Evolutionary conservation across 1,284 basidiomycete species (phyloP), one percentile per base, ranked within the genome.

Genomic region (Ceratobasidium sp.): DNA sequence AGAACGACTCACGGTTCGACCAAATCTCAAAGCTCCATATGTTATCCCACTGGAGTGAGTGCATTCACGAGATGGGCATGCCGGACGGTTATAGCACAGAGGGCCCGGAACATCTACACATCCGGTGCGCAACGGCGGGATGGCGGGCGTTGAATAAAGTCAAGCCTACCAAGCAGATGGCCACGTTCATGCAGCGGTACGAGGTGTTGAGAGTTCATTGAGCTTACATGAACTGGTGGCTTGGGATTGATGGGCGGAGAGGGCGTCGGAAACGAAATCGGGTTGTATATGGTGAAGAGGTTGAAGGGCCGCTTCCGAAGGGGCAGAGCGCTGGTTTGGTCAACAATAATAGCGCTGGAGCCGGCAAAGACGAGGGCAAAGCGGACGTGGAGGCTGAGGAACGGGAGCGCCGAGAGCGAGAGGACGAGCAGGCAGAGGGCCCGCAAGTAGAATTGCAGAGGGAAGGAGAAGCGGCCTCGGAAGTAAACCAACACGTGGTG

Each of bases 51-150:
- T 79, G 70, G 46, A 12, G 46, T 1, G 49, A 44, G 1, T 49
- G 51, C 9, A 79, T 72, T 26, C 49, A 60, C 7, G 61, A 67
- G 42, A 68, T 79, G 40, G 79, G 80, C 6, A 76, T 77, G 18
- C 77, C 77, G 15, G 79, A 81, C 70, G 72, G 72, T 33, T 80
- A 72, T 33, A 77, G 75, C 58, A 80, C 77, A 9, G 80, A 81
- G 68, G 40, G 49, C 7, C 80, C 80, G 5, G 80, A 81, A 63
- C 67, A 63, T 18, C 51, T 81, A 15, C 80, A 81, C 40, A 81
- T 75, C 26, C 28, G 53, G 18, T 64, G 51, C 42, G 69, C 71
- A 18, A 75, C 63, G n/a, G 10, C 7, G 0, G 58, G 33, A 5
- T 75, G 71, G 71, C 58, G 46, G 2, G 71, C 60, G 18, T 75